Base-by-base conservation (phyloP, 2,329 filamentous ascomycete genomes). In the Penicillium sp. region DNA sequence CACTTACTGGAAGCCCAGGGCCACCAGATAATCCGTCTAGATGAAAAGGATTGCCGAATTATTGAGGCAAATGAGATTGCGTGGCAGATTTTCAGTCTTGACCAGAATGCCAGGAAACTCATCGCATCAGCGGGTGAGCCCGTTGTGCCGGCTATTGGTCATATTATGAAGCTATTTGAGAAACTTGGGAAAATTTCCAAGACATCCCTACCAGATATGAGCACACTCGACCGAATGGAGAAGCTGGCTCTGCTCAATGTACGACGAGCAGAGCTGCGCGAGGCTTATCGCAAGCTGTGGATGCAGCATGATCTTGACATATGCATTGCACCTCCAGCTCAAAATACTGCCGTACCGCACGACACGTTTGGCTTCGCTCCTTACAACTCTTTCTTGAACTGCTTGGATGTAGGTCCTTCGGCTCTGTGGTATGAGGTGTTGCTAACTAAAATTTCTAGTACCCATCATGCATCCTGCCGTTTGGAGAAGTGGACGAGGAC, bases 261-360 rank as follows among this genome's bases (percentile, higher is more conserved):
- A 4, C 69, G 74, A 50, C 63, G 74, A 29, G 67, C 65, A 16
- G 60, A 70, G 54, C 70, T 78, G 7, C 49, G 72, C 3, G 71
- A 75, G 9, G 60, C 54, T 2, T 85, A 77, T 67, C 73, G 79
- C 14, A 72, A 73, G 33, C 29, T 77, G 3, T 77, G 80, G 68
- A 65, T 70, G 1, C 64, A 76, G 16, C 66, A 81, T n/a, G 62
- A 73, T 13, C 68, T 85, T 6, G 82, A 85, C 67, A 79, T 77
- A 0, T 70, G 83, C 0, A 55, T 85, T 31, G 75, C 75, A 58
- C 75, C 79, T 3, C 71, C 75, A 6, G 79, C 81, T 5, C 78
- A 81, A 53, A 76, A 72, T 7, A 83, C 81, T 0, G 81, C 83
- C 0, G 77, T 81, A 0, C 70, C 70, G 37, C 83, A 85, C 65